Conservation (phyloP, 345 rosid species). For the Microthlaspi erraticum region DNA sequence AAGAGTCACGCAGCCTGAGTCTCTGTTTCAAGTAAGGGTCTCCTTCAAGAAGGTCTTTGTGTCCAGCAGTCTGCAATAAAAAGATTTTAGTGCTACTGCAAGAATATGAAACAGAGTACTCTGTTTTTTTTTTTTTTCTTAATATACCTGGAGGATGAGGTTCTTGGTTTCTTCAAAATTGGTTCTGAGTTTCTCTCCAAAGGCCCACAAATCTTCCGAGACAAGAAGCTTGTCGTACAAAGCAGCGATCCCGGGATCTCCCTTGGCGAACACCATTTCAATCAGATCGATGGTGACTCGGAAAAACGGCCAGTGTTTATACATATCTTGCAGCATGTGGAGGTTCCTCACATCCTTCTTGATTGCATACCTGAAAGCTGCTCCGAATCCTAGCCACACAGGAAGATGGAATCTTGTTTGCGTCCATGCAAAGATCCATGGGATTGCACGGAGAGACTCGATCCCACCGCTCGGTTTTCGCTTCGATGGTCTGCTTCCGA, state of each 20-base stretch:
- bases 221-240: constrained; percentile 88
- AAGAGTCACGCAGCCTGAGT: constrained; percentile 88
- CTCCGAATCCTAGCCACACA: constrained; percentile 97
- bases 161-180: constrained; percentile 82
- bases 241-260: constrained; percentile 92
- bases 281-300: constrained; percentile 93
- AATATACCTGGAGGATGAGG: constrained; percentile 86
- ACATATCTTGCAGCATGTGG: constrained; percentile 85
- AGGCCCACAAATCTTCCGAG: constrained; percentile 73
- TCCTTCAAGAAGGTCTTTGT: constrained; percentile 94
- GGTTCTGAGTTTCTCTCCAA: constrained; percentile 72
- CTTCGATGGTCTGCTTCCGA: constrained; percentile 97
- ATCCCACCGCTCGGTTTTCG: constrained; percentile 96
- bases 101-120: constrained; percentile 28
- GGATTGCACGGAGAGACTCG: constrained; percentile 96
- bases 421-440: constrained; percentile 99
- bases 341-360: constrained; percentile 77
- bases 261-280: constrained; percentile 99
- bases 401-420: constrained; percentile 99
- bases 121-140: not conserved
- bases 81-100: not conserved
- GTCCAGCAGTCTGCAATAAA: constrained; percentile 79
- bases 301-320: constrained; percentile 93
- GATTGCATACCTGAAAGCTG: constrained; percentile 75
- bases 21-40: constrained; percentile 96